Evolutionary conservation across 306 rosid species (phyloP), one percentile per base, ranked within the genome.

Genomic region (Prunus davidiana): DNA sequence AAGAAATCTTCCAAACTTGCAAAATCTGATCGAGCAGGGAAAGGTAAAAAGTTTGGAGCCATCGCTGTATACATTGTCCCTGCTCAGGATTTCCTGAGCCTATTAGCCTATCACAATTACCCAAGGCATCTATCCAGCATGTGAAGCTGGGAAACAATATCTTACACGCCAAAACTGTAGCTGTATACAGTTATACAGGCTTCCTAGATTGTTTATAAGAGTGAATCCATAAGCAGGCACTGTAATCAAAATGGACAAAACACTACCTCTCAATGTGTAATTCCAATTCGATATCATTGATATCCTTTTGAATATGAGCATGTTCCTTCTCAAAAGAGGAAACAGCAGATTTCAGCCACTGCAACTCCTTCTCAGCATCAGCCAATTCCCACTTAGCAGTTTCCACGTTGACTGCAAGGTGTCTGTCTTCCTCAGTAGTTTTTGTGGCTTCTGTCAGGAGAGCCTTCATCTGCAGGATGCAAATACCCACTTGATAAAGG

Each of bases 361-460:
- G 93, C 57, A 87, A 80, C 84, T 92, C 97, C 90, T 90, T 95
- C 83, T 95, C 99, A 52, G 93, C 89, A 83, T 92, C 97, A 60
- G 96, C 89, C 80, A 90, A 77, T 79, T 95, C 97, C 97, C 89
- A 87, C 82, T 77, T 95, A 1, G 88, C 79, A 69, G 81, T 87
- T 85, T 95, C 99, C 52, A 92, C 84, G 65, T 82, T 76, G 56
- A 85, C 70, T 32, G 88, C 81, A 83, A 90, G 86, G 76, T 83
- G 92, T 41, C 92, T 90, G 68, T 88, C 97, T 62, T 89, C 99
- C 73, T 89, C 87, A 32, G 84, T 79, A 66, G 74, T 82, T 87
- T 84, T 89, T n/a, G 80, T 74, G 27, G 91, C 97, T 54, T 95
- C 99, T 2, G 79, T 76, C 73, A 90, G 54, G 80, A 83, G 43